Evolutionary conservation across 306 rosid genomes (phyloP).

Genomic region (Pueraria montana): DNA sequence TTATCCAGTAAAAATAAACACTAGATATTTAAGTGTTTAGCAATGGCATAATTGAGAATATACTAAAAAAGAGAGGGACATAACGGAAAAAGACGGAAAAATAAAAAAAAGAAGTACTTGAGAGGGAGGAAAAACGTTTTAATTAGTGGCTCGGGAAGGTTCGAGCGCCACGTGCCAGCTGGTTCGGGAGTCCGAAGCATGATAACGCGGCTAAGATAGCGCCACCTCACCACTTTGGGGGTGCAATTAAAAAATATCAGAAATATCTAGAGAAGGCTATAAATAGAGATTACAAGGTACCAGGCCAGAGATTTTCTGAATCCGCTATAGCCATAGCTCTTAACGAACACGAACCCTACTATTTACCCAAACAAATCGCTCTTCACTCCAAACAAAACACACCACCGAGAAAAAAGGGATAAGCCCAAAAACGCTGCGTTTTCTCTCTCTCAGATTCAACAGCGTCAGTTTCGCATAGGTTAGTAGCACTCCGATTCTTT

Average conservation of each 20-base stretch:
- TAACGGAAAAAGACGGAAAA: not conserved
- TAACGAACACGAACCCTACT: not conserved
- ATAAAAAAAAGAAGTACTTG: too few species aligned
- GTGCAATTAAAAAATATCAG: constrained; percentile 47
- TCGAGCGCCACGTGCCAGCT: constrained; percentile 60
- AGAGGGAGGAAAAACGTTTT: constrained; percentile 25
- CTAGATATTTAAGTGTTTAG: not conserved
- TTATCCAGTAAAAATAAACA: not conserved
- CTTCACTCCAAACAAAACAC: not conserved
- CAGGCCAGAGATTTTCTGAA: constrained; percentile 21
- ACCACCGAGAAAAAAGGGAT: not conserved
- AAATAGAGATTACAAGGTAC: constrained; percentile 52
- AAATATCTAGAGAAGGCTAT: constrained; percentile 85
- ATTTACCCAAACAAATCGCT: not conserved
- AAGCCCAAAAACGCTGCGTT: not conserved
- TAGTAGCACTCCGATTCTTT: constrained; percentile 36
- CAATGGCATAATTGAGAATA: constrained; percentile 47
- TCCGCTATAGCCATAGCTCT: not conserved
- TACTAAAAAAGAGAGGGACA: not conserved
- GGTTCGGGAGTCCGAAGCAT: constrained; percentile 44
- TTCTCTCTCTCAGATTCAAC: not conserved
- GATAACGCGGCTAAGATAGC: constrained; percentile 47
- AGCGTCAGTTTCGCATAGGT: constrained; percentile 35
- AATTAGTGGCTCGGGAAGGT: constrained; percentile 66
- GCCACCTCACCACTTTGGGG: constrained; percentile 58